Conservation (phyloP, 768 basidiomycete species). For the Mrakia frigida region DNA sequence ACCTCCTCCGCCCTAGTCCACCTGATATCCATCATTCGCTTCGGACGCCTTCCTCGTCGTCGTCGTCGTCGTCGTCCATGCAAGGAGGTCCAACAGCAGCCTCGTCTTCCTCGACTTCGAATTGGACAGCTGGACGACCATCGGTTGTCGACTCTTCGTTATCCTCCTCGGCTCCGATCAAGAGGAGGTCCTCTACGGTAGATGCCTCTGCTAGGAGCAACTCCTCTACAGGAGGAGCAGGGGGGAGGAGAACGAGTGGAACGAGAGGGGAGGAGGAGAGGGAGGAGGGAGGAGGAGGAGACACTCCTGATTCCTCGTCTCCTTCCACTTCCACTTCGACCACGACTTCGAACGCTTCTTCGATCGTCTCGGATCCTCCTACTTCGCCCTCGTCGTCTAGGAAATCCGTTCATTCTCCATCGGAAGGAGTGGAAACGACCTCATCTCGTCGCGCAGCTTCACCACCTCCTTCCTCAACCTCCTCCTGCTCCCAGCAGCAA, state of each 20-base stretch:
- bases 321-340: background rate
- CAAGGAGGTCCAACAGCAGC: background rate
- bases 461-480: background rate
- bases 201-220: background rate
- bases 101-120: background rate
- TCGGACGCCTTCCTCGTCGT: background rate
- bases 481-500: background rate
- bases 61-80: background rate
- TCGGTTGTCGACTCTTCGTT: background rate
- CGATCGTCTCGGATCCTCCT: background rate
- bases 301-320: background rate
- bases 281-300: background rate
- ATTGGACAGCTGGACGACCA: background rate
- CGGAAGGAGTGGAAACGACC: background rate
- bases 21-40: constrained; percentile 3
- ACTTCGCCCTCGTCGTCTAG: background rate
- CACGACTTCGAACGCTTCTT: background rate
- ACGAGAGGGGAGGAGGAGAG: background rate
- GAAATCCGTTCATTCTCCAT: background rate
- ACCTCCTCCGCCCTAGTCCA: background rate
- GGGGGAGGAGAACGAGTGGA: background rate
- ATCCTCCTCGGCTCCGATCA: background rate
- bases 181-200: background rate
- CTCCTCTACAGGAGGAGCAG: background rate
- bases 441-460: background rate